Conservation (phyloP, 352 stramenopile genomes). For the Pythium dissimile region DNA sequence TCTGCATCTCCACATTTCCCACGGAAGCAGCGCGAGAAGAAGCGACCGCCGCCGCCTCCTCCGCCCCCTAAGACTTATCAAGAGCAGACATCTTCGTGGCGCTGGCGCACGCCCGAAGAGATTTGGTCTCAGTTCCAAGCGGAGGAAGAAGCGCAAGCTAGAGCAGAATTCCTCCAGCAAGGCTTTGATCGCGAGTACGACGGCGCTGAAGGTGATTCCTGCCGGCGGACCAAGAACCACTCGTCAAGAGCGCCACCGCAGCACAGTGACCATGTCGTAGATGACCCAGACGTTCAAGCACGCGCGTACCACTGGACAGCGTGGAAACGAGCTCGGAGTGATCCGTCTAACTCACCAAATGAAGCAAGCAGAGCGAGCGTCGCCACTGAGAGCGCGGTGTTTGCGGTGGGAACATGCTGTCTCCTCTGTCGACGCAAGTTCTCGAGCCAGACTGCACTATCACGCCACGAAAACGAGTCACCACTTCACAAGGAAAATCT, state of each 20-base stretch:
- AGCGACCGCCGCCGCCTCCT: slow-evolving; percentile 5
- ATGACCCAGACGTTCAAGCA: neutral
- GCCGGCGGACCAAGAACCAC: too few species aligned
- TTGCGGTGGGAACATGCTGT: too few species aligned
- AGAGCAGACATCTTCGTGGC: slow-evolving; percentile 11
- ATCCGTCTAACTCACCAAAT: too few species aligned
- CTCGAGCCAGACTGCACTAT: slow-evolving; percentile 29
- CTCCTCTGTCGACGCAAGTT: slow-evolving; percentile 75
- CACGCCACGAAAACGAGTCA: slow-evolving; percentile 52
- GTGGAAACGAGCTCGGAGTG: slow-evolving; percentile 10
- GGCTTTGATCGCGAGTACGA: slow-evolving; percentile 66
- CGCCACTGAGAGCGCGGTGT: too few species aligned
- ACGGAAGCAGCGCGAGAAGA: slow-evolving; percentile 1
- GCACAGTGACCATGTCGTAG: neutral
- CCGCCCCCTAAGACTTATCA: too few species aligned
- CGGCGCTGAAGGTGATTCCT: too few species aligned
- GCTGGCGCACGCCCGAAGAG: slow-evolving; percentile 52
- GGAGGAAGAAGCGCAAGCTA: slow-evolving; percentile 65
- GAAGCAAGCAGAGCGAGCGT: too few species aligned
- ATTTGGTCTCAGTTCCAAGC: slow-evolving; percentile 66
- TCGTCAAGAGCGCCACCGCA: too few species aligned
- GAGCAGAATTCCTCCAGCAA: slow-evolving; percentile 47
- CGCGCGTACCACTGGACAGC: slow-evolving; percentile 7
- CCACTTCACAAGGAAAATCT: slow-evolving; percentile 28
- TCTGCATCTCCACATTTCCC: slow-evolving; percentile 8